These are phyloP conservation scores for Mucor irregularis DNA, from an alignment of 371 early-diverging fungal genomes.

Conservation along the genomic window DNA sequence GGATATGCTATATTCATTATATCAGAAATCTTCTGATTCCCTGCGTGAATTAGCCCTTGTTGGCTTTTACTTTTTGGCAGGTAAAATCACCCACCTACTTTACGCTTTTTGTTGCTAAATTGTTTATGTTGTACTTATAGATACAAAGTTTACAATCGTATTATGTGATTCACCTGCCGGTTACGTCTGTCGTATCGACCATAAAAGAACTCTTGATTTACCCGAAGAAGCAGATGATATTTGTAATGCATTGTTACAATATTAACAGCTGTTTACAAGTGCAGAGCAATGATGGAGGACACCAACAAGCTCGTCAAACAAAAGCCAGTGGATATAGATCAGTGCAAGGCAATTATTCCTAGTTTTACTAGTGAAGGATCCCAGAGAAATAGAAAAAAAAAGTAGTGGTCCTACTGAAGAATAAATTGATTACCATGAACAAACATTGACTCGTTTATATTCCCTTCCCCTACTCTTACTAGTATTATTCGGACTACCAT, in stretches of 20 bases:
- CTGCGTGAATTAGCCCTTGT: conserved; percentile 16
- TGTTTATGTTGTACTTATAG: conserved; percentile 18
- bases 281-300: conserved; percentile 19
- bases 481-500: no score
- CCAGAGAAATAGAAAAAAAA: conserved; percentile 14
- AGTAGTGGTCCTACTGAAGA: conserved; percentile 5
- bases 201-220: conserved; percentile 11
- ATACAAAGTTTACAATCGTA: conserved; percentile 16
- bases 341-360: conserved; percentile 16
- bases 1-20: conserved; percentile 13
- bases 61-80: conserved; percentile 20
- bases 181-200: conserved; percentile 21
- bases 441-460: no score
- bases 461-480: no score
- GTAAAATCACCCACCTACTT: conserved; percentile 13
- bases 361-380: conserved; percentile 20
- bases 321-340: conserved; percentile 11
- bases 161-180: conserved; percentile 16
- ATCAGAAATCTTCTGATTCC: conserved; percentile 7
- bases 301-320: conserved; percentile 12
- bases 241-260: conserved; percentile 11
- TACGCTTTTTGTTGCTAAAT: conserved; percentile 22
- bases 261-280: conserved; percentile 4
- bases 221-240: conserved; percentile 23
- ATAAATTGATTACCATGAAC: conserved; percentile 11